Evolutionary conservation across 2,329 filamentous ascomycete species (phyloP), one percentile per base, ranked within the genome.

Genomic region (Rutstroemia sp.): DNA sequence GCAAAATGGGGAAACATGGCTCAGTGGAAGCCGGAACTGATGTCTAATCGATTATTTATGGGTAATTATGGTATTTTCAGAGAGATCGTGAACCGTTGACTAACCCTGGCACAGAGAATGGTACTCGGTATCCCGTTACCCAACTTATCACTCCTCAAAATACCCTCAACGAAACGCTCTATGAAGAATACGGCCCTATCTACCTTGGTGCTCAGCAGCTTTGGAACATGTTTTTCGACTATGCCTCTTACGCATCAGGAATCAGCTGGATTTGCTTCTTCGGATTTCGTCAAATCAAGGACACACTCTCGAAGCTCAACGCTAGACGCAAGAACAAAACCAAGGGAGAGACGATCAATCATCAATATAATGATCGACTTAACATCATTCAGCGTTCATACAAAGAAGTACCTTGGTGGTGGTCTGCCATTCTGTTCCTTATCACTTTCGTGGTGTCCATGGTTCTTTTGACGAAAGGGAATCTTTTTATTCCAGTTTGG

Each of bases 201-300:
- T 82, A 81, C 60, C 76, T 82, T 53, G 78, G 81, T 1, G 70
- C 79, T 0, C 82, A 84, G 58, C 74, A 77, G 44, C 72, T 82
- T 3, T 84, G 81, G 81, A 67, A 69, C 4, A 79, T 80, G 59
- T 83, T 83, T 68, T 83, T 82, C 65, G 79, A 80, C 64, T 84
- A 83, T 56, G 79, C 81, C 5, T 77, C 79, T 8, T 78, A 82
- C 56, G 74, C 78, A 1, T 82, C 80, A 1, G 79, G 80, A 0
- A 72, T 83, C 48, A 76, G 77, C 5, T 84, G 81, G 80, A 79
- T 83, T 66, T 70, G 70, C 3, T 75, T 81, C 0, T 84, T 84
- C 56, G 78, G 80, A 0, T 80, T 71, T 44, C 61, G 71, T 0
- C 73, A 79, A 56, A 72, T 83, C 47, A 72, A 70, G 23, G 67